These are phyloP conservation scores for Dothideomycetes sp. DNA, from an alignment of 2,329 filamentous ascomycete species.

Conservation along the genomic window DNA sequence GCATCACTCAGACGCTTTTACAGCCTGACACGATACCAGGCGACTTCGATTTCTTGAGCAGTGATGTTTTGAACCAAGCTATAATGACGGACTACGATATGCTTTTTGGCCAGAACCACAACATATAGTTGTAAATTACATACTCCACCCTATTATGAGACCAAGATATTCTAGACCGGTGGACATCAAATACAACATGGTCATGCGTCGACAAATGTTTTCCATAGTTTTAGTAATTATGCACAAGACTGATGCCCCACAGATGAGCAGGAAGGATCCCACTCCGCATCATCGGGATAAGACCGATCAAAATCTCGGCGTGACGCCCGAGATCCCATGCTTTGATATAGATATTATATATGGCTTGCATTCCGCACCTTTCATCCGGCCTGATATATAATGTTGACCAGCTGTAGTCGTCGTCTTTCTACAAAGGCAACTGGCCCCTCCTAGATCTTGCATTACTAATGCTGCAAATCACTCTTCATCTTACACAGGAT, in stretches of 20 bases:
- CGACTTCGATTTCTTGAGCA: neutral
- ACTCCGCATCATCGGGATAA: slow-evolving; percentile 16
- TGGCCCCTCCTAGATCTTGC: no score
- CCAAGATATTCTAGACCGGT: no score
- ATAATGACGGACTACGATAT: neutral
- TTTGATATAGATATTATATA: no score
- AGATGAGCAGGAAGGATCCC: no score
- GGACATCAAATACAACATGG: no score
- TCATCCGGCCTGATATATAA: neutral
- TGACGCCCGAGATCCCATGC: slow-evolving; percentile 10
- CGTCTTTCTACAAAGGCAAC: no score
- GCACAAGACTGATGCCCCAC: no score
- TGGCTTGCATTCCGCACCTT: neutral
- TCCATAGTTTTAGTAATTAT: neutral
- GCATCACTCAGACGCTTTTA: neutral
- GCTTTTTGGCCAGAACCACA: neutral
- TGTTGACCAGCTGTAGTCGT: neutral
- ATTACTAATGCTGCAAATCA: no score
- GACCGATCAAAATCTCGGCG: slow-evolving; percentile 20
- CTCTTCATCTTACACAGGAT: no score
- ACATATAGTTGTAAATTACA: no score
- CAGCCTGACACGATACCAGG: neutral
- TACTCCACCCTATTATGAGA: no score
- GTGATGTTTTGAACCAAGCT: neutral
- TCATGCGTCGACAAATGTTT: no score